Conservation (phyloP, 106 monocot species). For the Ottelia alismoides region DNA sequence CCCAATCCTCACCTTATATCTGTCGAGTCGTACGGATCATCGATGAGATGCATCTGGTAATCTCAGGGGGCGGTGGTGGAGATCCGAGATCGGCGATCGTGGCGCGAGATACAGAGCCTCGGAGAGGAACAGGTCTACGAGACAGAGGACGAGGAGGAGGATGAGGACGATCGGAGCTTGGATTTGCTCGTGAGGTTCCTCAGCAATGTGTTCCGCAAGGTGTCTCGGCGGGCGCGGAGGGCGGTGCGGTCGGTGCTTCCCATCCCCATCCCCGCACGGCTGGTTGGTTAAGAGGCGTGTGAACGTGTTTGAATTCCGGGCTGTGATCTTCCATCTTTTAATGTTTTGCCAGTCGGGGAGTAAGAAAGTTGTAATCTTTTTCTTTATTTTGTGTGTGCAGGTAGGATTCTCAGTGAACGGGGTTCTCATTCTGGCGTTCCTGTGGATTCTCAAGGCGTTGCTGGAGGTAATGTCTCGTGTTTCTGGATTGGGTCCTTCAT, state of each 20-base stretch:
- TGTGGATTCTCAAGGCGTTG: conserved; percentile 90
- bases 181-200: conserved; percentile 70
- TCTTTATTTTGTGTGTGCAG: conserved; percentile 23
- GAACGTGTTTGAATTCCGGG: no score
- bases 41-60: not conserved
- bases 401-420: conserved; percentile 90
- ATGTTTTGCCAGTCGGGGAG: no score
- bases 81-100: conserved; percentile 41
- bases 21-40: not conserved
- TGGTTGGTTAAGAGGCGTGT: no score
- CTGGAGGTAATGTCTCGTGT: no score
- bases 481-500: no score
- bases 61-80: conserved; percentile 41
- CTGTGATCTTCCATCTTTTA: no score
- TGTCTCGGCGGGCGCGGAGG: conserved; percentile 59
- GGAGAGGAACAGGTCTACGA: conserved; percentile 13
- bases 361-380: no score
- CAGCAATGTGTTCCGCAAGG: conserved; percentile 50
- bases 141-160: conserved; percentile 54
- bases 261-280: conserved; percentile 49
- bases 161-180: conserved; percentile 75
- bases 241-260: conserved; percentile 83
- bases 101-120: conserved; percentile 28
- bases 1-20: not conserved
- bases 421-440: conserved; percentile 55